These are phyloP conservation scores for Favolaschia claudopus DNA, from an alignment of 768 basidiomycete species.

Conservation along the genomic window DNA sequence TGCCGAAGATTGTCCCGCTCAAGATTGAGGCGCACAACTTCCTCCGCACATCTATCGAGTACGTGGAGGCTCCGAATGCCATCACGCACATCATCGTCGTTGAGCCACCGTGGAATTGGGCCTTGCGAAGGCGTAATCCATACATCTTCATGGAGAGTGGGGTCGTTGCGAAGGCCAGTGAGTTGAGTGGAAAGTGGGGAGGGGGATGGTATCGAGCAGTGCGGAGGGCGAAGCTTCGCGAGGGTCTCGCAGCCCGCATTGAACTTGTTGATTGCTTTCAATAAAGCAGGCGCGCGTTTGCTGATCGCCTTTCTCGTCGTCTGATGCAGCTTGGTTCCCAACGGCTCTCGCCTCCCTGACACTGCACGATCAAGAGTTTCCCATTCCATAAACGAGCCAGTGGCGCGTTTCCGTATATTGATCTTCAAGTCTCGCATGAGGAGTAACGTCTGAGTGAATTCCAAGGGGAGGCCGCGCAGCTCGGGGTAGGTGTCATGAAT, in stretches of 20 bases:
- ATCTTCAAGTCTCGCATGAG: constrained; percentile 46
- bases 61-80: constrained; percentile 36
- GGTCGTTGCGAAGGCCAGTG: constrained; percentile 27
- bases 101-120: constrained; percentile 39
- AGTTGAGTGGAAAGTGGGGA: constrained; percentile 40
- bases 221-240: constrained; percentile 23
- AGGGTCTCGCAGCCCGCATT: constrained; percentile 36
- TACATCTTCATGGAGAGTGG: constrained; percentile 44
- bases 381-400: constrained; percentile 46
- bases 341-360: constrained; percentile 34
- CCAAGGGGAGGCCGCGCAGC: constrained; percentile 34
- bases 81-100: constrained; percentile 35
- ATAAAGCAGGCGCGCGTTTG: constrained; percentile 37
- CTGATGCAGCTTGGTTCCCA: constrained; percentile 45
- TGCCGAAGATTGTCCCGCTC: constrained; percentile 30
- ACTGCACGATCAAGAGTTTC: constrained; percentile 42
- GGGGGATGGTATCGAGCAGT: constrained; percentile 41
- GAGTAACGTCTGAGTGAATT: constrained; percentile 40
- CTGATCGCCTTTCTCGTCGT: constrained; percentile 37
- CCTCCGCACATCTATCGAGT: constrained; percentile 29
- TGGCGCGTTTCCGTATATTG: constrained; percentile 41
- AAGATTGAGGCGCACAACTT: constrained; percentile 14
- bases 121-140: constrained; percentile 36
- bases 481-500: constrained; percentile 39
- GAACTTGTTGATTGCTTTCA: constrained; percentile 36